Percentiles rank a stretch among this genome's conserved stretches.
Evolutionary conservation across 2,329 filamentous ascomycete genomes (phyloP).

Genomic region (Cryoendolithus antarcticus): DNA sequence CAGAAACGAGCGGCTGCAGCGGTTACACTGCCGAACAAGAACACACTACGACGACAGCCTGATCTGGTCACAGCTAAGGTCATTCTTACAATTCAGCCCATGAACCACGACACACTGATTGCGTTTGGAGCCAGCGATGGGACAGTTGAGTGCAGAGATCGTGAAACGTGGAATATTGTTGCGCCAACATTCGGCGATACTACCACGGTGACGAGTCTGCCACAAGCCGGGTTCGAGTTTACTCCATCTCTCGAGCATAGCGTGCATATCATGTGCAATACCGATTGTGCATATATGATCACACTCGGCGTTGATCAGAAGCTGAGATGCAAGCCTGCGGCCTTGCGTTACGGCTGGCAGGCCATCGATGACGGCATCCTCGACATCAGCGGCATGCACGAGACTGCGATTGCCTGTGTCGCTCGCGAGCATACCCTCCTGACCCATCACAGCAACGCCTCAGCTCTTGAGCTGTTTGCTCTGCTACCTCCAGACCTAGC

Average conservation of each 20-base stretch:
- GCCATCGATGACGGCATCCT: constrained; percentile 12
- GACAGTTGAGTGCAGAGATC: constrained; percentile 66
- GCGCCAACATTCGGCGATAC: constrained; percentile 48
- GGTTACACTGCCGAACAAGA: constrained; percentile 15
- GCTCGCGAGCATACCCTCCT: constrained; percentile 22
- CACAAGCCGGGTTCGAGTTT: constrained; percentile 65
- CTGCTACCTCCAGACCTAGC: constrained; percentile 23
- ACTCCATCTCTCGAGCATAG: too few relatives aligned
- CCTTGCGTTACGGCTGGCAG: constrained; percentile 18
- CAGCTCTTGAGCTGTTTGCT: constrained; percentile 36
- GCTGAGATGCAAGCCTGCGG: constrained; percentile 22
- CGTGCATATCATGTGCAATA: too few relatives aligned
- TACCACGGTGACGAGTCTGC: constrained; percentile 54
- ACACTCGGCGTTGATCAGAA: too few relatives aligned
- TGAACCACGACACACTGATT: constrained; percentile 60
- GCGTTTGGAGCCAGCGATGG: constrained; percentile 70
- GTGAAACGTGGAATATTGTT: constrained; percentile 42
- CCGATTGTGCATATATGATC: too few relatives aligned
- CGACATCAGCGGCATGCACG: constrained; percentile 15
- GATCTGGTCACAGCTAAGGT: constrained; percentile 59
- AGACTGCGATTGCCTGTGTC: constrained; percentile 21
- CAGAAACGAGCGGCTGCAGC: constrained; percentile 13
- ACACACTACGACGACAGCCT: constrained; percentile 50
- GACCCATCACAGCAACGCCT: constrained; percentile 32
- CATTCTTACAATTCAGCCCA: constrained; percentile 53